These are phyloP conservation scores for Yamadazyma phyllophila DNA, from an alignment of 805 yeast species.

Conservation along the genomic window DNA sequence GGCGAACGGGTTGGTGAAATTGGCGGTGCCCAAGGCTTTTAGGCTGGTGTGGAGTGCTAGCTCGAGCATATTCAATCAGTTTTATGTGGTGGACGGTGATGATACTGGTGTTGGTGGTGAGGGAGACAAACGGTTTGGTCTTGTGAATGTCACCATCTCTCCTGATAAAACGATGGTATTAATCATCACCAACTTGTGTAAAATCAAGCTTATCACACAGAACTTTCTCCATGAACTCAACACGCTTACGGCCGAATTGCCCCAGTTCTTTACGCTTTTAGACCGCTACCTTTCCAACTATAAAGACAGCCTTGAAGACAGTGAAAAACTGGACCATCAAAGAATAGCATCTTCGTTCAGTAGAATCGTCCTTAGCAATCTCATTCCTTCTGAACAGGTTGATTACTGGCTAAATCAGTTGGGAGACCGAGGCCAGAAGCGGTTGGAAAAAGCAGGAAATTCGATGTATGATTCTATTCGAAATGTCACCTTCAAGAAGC, in stretches of 20 bases:
- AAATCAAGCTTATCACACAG: slow-evolving; percentile 9
- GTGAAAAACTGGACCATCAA: not conserved
- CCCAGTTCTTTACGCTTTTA: slow-evolving; percentile 23
- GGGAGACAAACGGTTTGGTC: not conserved
- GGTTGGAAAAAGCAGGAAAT: slow-evolving; percentile 52
- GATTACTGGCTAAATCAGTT: slow-evolving; percentile 64
- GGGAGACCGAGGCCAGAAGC: slow-evolving; percentile 63
- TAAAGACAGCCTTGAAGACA: slow-evolving; percentile 22
- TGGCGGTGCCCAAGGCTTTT: slow-evolving; percentile 1
- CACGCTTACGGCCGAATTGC: slow-evolving; percentile 20
- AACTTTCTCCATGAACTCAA: slow-evolving; percentile 18
- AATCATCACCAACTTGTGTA: slow-evolving; percentile 9
- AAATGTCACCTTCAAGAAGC: slow-evolving; percentile 45
- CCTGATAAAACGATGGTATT: slow-evolving; percentile 2
- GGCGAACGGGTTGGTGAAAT: slow-evolving; percentile 10
- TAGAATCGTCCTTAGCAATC: slow-evolving; percentile 38
- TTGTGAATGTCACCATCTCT: slow-evolving; percentile 1
- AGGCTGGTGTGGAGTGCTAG: slow-evolving; percentile 1
- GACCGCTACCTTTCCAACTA: slow-evolving; percentile 36
- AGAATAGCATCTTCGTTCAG: not conserved
- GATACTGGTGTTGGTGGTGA: too few species aligned
- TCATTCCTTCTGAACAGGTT: slow-evolving; percentile 46
- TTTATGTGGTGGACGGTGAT: slow-evolving; percentile 4
- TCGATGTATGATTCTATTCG: slow-evolving; percentile 50
- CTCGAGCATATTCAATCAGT: slow-evolving; percentile 11